Conservation (phyloP, 208 protist species). For the Wallacemonas sp. region DNA sequence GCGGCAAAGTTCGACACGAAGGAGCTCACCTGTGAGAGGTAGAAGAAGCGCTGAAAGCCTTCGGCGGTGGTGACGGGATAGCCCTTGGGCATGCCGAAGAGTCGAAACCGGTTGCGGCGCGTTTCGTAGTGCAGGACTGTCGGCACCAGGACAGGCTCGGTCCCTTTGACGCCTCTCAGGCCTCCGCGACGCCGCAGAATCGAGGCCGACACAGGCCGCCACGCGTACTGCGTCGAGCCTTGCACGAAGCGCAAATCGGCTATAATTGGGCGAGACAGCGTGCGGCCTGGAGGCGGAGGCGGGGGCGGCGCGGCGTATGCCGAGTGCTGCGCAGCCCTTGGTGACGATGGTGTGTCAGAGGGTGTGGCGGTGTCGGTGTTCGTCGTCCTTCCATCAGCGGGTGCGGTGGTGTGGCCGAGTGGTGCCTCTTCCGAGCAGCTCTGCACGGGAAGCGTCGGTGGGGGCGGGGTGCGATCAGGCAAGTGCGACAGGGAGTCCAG, state of each 20-base stretch:
- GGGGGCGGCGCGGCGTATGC: not conserved
- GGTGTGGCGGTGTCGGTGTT: not conserved
- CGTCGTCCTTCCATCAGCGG: not conserved
- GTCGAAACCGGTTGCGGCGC: slow-evolving; percentile 29
- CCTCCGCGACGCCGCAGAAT: slow-evolving; percentile 8
- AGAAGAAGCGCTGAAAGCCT: slow-evolving; percentile 81
- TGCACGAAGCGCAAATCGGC: slow-evolving; percentile 48
- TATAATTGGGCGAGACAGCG: slow-evolving; percentile 13
- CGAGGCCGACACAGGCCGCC: slow-evolving; percentile 23
- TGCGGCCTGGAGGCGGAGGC: not conserved
- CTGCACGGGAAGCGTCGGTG: not conserved
- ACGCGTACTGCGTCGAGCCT: slow-evolving; percentile 54
- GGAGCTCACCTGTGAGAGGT: slow-evolving; percentile 63
- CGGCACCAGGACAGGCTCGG: slow-evolving; percentile 19
- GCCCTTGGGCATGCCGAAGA: slow-evolving; percentile 80
- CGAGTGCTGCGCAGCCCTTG: not conserved
- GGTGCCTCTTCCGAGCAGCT: not conserved
- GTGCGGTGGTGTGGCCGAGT: not conserved
- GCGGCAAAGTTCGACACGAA: slow-evolving; percentile 85
- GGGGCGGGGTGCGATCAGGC: not conserved
- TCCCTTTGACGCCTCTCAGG: not conserved
- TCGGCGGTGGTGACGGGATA: slow-evolving; percentile 68
- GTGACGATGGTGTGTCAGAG: not conserved
- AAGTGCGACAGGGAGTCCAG: slow-evolving; percentile 5
- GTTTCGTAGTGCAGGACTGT: slow-evolving; percentile 40